Percentiles rank a stretch among this genome's conserved stretches.
These are phyloP conservation scores for Fagus sylvatica DNA, from an alignment of 306 rosid genomes.

Conservation along the genomic window DNA sequence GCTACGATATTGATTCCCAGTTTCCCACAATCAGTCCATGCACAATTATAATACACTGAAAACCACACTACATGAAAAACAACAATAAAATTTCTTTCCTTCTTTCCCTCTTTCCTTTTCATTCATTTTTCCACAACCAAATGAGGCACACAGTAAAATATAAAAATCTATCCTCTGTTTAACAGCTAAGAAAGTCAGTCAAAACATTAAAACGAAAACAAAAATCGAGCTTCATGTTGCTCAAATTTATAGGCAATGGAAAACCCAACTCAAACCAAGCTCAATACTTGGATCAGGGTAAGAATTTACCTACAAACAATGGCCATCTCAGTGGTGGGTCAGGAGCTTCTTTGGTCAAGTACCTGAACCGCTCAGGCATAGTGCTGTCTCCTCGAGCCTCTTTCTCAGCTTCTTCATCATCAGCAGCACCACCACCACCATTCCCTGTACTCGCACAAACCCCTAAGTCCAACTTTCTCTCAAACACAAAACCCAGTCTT, in stretches of 20 bases:
- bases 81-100: background rate
- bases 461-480: constrained; percentile 28
- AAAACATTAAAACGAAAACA: background rate
- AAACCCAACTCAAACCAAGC: constrained; percentile 1
- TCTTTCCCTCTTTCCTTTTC: background rate
- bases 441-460: constrained; percentile 30
- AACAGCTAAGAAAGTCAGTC: background rate
- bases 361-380: constrained; percentile 80
- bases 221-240: background rate
- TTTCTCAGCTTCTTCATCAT: constrained; percentile 54
- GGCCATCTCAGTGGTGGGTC: constrained; percentile 82
- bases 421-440: constrained; percentile 19
- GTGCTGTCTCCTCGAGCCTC: constrained; percentile 58
- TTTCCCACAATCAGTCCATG: background rate
- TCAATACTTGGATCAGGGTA: background rate
- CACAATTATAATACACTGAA: background rate
- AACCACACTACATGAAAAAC: background rate
- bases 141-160: background rate
- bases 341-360: constrained; percentile 68
- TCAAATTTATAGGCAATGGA: background rate
- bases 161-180: background rate
- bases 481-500: constrained; percentile 21
- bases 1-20: background rate
- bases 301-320: constrained; percentile 62
- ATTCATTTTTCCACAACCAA: background rate